Evolutionary conservation across 2,329 filamentous ascomycete genomes (phyloP), one percentile per base, ranked within the genome.

Genomic region (Bisporella sp.): DNA sequence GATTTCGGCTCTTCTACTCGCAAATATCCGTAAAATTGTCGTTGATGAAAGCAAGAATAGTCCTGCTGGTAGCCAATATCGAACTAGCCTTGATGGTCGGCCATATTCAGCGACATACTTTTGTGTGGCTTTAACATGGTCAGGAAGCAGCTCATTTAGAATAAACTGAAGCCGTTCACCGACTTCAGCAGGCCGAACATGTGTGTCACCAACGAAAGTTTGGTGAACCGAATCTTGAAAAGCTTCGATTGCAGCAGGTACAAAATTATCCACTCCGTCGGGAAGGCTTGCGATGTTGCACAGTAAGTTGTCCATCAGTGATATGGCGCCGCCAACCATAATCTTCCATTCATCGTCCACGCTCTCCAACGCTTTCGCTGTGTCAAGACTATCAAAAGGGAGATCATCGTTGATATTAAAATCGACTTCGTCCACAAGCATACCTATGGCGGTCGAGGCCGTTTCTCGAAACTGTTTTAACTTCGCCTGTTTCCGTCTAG

Each of bases 31-130:
- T 12, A 97, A 73, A n/a, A 95, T 75, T 0, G 91, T 96, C 12
- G 87, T 91, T 1, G 89, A 92, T 0, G 91, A 96, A 8, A 95
- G 71, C 3, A 96, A 65, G 1, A 89, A 76, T 6, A 81, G 68
- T 1, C 81, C 77, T 0, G 81, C 78, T 1, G 91, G 89, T 5
- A 96, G 73, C 93, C 93, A 99, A 69, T 96, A 97, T 45, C 93
- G 82, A 3, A 95, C 75, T 5, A 93, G 62, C 39, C 73, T 72
- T 4, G 86, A 82, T 0, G 93, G 93, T 28, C 84, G 84, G 6
- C 92, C 91, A 64, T 92, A 85, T 47, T 81, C 69, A 31, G 67
- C 67, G 4, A 84, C 78, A 4, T 86, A 68, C 1, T 66, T 64
- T 40, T 73, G 71, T 52, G 85, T 83, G 37, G 75, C 73, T 6